phyloP scores from a whole-genome alignment of 2,329 filamentous ascomycete species.

The Aspergillus puulaauensis region DNA sequence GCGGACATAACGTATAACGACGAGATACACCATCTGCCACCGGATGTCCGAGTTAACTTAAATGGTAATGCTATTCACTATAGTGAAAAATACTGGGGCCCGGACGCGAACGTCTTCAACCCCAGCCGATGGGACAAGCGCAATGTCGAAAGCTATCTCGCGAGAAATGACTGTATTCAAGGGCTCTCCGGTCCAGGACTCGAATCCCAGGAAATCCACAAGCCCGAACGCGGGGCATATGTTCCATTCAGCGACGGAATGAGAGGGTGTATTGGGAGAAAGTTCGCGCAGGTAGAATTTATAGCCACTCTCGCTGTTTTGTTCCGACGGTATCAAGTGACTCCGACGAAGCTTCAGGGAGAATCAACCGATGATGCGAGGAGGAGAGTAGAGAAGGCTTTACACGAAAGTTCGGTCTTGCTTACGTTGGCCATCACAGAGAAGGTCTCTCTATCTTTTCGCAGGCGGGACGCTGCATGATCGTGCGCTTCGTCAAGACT shows the following conservation, averaged over 20 bases:
- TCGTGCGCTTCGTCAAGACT: too few relatives aligned
- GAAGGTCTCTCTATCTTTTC: neutral
- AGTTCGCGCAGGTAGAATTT: conserved; percentile 28
- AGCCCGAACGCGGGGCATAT: conserved; percentile 22
- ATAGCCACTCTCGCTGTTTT: conserved; percentile 17
- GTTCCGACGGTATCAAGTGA: conserved; percentile 17
- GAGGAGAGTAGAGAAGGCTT: neutral
- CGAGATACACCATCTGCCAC: conserved; percentile 17
- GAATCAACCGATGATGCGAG: neutral
- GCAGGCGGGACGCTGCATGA: neutral
- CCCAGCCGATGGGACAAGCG: conserved; percentile 22
- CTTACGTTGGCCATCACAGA: neutral
- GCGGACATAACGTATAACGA: conserved; percentile 13
- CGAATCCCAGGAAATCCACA: conserved; percentile 15
- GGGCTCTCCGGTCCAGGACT: conserved; percentile 15
- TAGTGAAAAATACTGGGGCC: conserved; percentile 22
- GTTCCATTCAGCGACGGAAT: conserved; percentile 24
- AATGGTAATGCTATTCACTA: conserved; percentile 21
- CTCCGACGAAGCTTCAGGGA: neutral
- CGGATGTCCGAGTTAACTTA: conserved; percentile 15
- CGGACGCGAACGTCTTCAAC: conserved; percentile 12
- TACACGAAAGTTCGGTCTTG: neutral
- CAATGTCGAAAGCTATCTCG: conserved; percentile 21
- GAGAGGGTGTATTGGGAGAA: conserved; percentile 24
- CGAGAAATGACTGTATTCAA: conserved; percentile 13